Conservation (phyloP, 495 filamentous ascomycete species). For the Sporormia fimetaria region DNA sequence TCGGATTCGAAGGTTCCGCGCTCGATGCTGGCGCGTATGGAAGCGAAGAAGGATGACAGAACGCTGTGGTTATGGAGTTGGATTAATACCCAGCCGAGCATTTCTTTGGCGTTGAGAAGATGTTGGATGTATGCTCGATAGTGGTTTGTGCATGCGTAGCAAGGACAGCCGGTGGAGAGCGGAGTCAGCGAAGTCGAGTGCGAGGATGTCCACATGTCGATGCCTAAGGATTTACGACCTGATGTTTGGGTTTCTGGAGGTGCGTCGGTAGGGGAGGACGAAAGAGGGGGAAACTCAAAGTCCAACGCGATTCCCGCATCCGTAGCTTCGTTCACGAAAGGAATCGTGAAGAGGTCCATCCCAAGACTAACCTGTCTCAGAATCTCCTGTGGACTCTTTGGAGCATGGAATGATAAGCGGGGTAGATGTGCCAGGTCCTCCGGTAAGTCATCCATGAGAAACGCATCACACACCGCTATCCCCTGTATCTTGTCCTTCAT, state of each 20-base stretch:
- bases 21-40: slow-evolving; percentile 50
- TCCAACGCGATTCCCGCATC: slow-evolving; percentile 78
- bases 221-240: slow-evolving; percentile 43
- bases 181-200: slow-evolving; percentile 50
- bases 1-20: slow-evolving; percentile 53
- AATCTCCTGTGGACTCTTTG: slow-evolving; percentile 58
- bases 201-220: slow-evolving; percentile 57
- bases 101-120: slow-evolving; percentile 76
- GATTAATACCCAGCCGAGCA: slow-evolving; percentile 88
- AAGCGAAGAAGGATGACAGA: slow-evolving; percentile 60
- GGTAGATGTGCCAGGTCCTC: slow-evolving; percentile 48
- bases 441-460: slow-evolving; percentile 54
- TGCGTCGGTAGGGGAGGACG: too few species aligned
- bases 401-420: slow-evolving; percentile 57
- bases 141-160: slow-evolving; percentile 76
- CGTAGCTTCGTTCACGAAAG: slow-evolving; percentile 60
- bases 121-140: slow-evolving; percentile 82
- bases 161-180: slow-evolving; percentile 51
- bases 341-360: slow-evolving; percentile 65
- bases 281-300: slow-evolving; percentile 59
- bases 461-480: slow-evolving; percentile 67
- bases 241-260: neutral
- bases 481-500: slow-evolving; percentile 51
- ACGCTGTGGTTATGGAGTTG: slow-evolving; percentile 80
- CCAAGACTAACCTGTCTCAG: slow-evolving; percentile 63